Evolutionary conservation across 2,329 filamentous ascomycete species (phyloP).

Genomic region (Leptographium lundbergii): DNA sequence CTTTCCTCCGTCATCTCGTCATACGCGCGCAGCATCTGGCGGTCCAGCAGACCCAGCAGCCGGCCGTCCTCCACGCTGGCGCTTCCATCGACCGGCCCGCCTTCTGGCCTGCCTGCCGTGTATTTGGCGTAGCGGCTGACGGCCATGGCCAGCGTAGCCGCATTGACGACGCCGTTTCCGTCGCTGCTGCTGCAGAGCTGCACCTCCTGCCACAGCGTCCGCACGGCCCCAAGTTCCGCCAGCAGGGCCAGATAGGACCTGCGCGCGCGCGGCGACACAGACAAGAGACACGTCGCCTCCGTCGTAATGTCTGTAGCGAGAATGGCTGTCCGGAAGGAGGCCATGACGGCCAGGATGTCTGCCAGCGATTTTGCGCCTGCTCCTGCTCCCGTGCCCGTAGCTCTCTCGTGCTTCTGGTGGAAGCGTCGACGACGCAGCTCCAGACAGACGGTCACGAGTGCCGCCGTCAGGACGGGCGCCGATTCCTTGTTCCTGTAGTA

Average conservation of each 20-base stretch:
- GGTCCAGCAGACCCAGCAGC: not conserved
- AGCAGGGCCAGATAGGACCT: conserved; percentile 6
- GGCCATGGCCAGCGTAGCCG: not conserved
- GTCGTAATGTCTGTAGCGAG: not conserved
- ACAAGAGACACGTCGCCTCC: conserved; percentile 7
- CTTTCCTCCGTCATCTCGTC: not conserved
- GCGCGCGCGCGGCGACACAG: not conserved
- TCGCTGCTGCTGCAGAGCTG: not conserved
- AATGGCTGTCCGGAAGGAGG: not conserved
- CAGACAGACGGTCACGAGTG: not conserved
- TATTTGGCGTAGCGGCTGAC: conserved; percentile 2
- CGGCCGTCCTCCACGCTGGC: not conserved
- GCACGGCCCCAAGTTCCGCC: conserved; percentile 13
- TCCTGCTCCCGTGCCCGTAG: no score
- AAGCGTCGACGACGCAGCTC: not conserved
- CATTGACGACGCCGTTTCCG: not conserved
- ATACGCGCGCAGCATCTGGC: not conserved
- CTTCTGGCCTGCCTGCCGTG: not conserved
- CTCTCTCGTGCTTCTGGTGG: not conserved
- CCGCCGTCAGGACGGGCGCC: not conserved
- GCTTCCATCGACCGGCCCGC: not conserved
- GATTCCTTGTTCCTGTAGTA: not conserved
- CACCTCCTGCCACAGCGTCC: conserved; percentile 7
- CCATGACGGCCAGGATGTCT: not conserved
- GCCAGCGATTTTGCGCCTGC: not conserved